Percentiles rank a stretch among this genome's conserved stretches.
Evolutionary conservation across 164 flowering plant genomes (phyloP).

Genomic region (Chimonanthus salicifolius): DNA sequence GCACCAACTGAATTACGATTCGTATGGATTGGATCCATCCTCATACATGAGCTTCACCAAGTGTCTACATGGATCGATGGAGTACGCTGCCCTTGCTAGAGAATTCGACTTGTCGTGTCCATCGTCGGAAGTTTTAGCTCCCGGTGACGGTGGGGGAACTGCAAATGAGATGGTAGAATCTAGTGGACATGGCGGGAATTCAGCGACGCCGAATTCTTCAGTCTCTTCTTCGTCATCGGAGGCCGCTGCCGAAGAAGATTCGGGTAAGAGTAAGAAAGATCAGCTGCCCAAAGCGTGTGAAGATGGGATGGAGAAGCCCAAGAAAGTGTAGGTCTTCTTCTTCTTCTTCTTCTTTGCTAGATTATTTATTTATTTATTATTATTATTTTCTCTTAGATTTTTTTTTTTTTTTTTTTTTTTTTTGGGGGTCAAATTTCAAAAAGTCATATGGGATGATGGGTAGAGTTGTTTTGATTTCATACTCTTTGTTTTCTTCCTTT

Average conservation of each 20-base stretch:
- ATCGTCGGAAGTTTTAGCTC: slow-evolving; percentile 35
- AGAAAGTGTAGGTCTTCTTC: slow-evolving; percentile 41
- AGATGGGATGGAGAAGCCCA: slow-evolving; percentile 40
- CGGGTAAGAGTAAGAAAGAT: slow-evolving; percentile 31
- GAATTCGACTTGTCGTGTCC: slow-evolving; percentile 45
- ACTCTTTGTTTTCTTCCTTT: background rate
- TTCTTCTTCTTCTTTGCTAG: background rate
- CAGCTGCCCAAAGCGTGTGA: slow-evolving; percentile 21
- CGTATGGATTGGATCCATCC: slow-evolving; percentile 24
- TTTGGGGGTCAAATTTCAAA: no score
- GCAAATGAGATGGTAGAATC: slow-evolving; percentile 8
- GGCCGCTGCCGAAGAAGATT: slow-evolving; percentile 42
- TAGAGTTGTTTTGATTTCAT: background rate
- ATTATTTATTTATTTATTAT: no score
- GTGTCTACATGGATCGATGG: slow-evolving; percentile 31
- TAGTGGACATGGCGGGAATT: slow-evolving; percentile 15
- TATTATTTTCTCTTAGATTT: no score
- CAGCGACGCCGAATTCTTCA: slow-evolving; percentile 49
- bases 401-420: no score
- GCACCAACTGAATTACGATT: background rate
- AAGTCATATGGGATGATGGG: background rate
- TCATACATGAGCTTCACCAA: slow-evolving; percentile 44
- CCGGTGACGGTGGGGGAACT: slow-evolving; percentile 19
- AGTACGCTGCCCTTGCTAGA: slow-evolving; percentile 25
- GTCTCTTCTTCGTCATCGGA: slow-evolving; percentile 55